Evolutionary conservation across 2,329 filamentous ascomycete genomes (phyloP).

Genomic region (Davidsoniella australis): DNA sequence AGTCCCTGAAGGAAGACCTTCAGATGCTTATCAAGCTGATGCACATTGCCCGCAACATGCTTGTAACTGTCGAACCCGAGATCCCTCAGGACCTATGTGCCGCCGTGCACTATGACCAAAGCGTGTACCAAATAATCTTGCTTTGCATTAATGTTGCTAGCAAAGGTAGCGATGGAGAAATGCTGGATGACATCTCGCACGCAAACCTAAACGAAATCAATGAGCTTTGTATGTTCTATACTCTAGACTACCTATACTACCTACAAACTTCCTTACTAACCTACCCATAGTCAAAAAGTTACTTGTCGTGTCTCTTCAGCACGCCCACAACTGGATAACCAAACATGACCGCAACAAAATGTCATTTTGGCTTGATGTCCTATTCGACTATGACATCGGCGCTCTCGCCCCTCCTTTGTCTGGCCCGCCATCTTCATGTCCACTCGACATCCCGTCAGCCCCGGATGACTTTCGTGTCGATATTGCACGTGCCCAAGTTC

Average conservation of each 20-base stretch:
- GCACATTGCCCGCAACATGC: constrained; percentile 47
- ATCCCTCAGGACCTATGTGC: constrained; percentile 50
- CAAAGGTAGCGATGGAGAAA: constrained; percentile 49
- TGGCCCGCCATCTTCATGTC: background rate
- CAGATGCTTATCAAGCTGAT: constrained; percentile 48
- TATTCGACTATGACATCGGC: constrained; percentile 40
- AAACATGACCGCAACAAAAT: constrained; percentile 55
- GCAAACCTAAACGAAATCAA: constrained; percentile 44
- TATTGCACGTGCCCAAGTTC: constrained; percentile 41
- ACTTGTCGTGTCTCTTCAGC: constrained; percentile 46
- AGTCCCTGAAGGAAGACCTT: constrained; percentile 42
- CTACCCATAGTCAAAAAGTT: constrained; percentile 40
- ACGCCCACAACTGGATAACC: constrained; percentile 52
- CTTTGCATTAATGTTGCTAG: constrained; percentile 50
- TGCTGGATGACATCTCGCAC: constrained; percentile 39
- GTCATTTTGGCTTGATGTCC: constrained; percentile 49
- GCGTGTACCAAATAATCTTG: constrained; percentile 48
- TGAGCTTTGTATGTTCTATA: constrained; percentile 37
- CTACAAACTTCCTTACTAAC: background rate
- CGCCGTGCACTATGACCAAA: constrained; percentile 46
- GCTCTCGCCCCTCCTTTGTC: constrained; percentile 21
- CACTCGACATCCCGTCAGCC: background rate
- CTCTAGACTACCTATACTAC: background rate
- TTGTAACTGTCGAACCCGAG: constrained; percentile 46
- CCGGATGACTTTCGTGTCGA: constrained; percentile 27